Percentiles rank a stretch among this genome's conserved stretches.
Conservation (phyloP, 2,329 filamentous ascomycete genomes). For the Cladorrhinum sp. region DNA sequence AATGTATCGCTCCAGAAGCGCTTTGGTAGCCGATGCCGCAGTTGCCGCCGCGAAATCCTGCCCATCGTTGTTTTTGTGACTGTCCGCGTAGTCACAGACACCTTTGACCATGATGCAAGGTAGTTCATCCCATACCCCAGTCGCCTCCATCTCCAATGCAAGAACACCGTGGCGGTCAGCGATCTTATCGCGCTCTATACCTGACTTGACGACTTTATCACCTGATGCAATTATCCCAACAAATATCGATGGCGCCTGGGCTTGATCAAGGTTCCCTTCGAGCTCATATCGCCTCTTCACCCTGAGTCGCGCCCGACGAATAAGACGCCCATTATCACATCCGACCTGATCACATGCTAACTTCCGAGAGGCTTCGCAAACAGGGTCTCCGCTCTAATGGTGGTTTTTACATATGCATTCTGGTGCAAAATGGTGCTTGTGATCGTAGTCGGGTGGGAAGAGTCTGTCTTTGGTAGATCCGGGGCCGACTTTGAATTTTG, state of each 20-base stretch:
- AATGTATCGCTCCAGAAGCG: constrained; percentile 25
- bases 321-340: constrained; percentile 6
- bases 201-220: constrained; percentile 38
- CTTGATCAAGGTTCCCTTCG: background rate
- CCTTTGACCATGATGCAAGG: constrained; percentile 37
- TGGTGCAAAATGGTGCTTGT: constrained; percentile 12
- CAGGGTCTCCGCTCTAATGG: background rate
- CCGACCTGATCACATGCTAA: constrained; percentile 23
- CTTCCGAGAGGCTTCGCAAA: constrained; percentile 26
- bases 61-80: constrained; percentile 38
- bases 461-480: constrained; percentile 19
- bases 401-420: constrained; percentile 12
- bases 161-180: constrained; percentile 28
- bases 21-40: constrained; percentile 33
- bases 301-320: background rate
- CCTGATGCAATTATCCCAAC: constrained; percentile 34
- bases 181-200: constrained; percentile 30
- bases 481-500: too few relatives aligned
- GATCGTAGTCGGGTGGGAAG: constrained; percentile 18
- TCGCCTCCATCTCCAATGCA: constrained; percentile 39
- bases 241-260: constrained; percentile 8
- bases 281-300: constrained; percentile 10
- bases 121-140: constrained; percentile 33
- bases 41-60: constrained; percentile 36
- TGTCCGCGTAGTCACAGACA: constrained; percentile 39